phyloP scores from a whole-genome alignment of 2,329 filamentous ascomycete species.

The Mollisia scopiformis region DNA sequence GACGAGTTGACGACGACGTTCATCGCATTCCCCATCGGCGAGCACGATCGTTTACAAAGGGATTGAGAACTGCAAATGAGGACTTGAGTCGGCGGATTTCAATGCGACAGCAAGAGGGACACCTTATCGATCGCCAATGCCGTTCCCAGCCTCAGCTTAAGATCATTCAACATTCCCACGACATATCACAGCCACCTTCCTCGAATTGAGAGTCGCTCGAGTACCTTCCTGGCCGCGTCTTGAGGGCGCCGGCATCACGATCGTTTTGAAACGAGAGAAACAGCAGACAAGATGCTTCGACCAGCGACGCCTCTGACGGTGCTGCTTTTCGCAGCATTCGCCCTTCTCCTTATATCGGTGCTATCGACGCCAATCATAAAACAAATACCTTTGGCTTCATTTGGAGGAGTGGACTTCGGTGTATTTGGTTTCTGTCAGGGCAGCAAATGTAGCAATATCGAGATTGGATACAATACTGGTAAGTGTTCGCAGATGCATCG shows the following conservation, averaged over 20 bases:
- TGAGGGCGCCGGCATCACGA: slow-evolving; percentile 44
- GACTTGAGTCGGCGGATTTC: neutral
- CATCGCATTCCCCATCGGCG: neutral
- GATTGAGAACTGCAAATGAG: neutral
- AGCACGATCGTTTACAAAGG: neutral
- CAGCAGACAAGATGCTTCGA: slow-evolving; percentile 61
- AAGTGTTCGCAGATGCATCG: slow-evolving; percentile 40
- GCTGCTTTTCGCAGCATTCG: slow-evolving; percentile 84
- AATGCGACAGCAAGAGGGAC: neutral
- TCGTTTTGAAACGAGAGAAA: slow-evolving; percentile 23
- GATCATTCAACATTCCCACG: slow-evolving; percentile 7
- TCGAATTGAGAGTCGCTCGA: slow-evolving; percentile 17
- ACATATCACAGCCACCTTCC: neutral
- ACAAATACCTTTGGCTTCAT: slow-evolving; percentile 80
- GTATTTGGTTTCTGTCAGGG: slow-evolving; percentile 87
- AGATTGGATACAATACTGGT: slow-evolving; percentile 88
- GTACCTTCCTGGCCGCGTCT: slow-evolving; percentile 43
- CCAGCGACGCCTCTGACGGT: slow-evolving; percentile 90
- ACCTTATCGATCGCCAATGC: slow-evolving; percentile 10
- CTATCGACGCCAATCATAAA: slow-evolving; percentile 91
- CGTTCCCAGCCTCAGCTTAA: slow-evolving; percentile 1
- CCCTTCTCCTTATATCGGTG: slow-evolving; percentile 80
- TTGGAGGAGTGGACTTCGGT: slow-evolving; percentile 78
- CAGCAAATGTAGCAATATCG: slow-evolving; percentile 67
- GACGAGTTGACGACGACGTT: neutral